Conservation (phyloP, 73 alveolate genomes). For the Paramecium caudatum region DNA sequence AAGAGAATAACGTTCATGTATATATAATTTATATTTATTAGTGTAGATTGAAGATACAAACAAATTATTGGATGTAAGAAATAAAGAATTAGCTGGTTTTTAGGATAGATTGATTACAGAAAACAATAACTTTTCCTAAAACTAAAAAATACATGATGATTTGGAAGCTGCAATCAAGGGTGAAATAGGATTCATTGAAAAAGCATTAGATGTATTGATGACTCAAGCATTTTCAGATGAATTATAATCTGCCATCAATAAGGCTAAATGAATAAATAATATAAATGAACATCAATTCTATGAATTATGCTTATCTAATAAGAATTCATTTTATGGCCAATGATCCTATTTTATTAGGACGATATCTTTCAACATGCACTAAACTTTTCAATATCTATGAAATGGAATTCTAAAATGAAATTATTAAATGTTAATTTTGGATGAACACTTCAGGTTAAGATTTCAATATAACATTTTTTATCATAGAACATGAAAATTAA, state of each 20-base stretch:
- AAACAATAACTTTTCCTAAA: slow-evolving; percentile 47
- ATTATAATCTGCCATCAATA: slow-evolving; percentile 49
- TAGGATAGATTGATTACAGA: slow-evolving; percentile 58
- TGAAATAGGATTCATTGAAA: slow-evolving; percentile 65
- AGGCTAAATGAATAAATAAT: slow-evolving; percentile 66
- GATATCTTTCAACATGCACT: no score
- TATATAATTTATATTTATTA: background rate
- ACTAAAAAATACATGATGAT: slow-evolving; percentile 56
- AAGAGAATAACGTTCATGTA: slow-evolving; percentile 62
- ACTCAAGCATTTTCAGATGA: slow-evolving; percentile 56
- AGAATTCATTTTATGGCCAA: no score
- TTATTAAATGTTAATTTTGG: no score
- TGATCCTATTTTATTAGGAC: no score
- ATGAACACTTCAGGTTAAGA: no score
- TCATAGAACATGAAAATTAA: no score
- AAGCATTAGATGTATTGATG: slow-evolving; percentile 2
- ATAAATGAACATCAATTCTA: no score
- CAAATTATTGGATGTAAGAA: slow-evolving; percentile 17
- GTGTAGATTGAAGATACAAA: slow-evolving; percentile 57
- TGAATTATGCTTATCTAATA: no score
- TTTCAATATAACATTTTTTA: no score
- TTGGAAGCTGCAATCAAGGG: slow-evolving; percentile 52
- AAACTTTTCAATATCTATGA: no score
- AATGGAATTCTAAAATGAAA: no score
- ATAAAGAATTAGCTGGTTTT: slow-evolving; percentile 13